phyloP scores from a whole-genome alignment of 179 eudicot genomes.

The Beta macrorhiza region DNA sequence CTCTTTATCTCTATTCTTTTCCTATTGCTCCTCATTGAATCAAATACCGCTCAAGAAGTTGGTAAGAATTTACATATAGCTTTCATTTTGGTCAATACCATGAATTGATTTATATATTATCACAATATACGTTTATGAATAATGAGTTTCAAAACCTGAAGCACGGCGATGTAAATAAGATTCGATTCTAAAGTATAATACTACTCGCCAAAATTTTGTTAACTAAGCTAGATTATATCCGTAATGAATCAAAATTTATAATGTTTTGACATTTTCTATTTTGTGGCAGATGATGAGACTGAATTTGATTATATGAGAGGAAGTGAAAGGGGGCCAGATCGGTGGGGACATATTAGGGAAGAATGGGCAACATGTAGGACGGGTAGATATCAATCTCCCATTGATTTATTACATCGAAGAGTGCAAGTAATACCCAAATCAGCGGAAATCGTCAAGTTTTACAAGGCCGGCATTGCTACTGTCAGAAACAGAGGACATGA shows the following conservation, averaged over 20 bases:
- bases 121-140: not conserved
- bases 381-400: slow-evolving; percentile 53
- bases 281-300: slow-evolving; percentile 39
- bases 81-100: not conserved
- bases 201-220: no score
- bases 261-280: not conserved
- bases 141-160: no score
- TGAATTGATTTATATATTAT: not conserved
- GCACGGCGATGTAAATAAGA: no score
- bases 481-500: slow-evolving; percentile 42
- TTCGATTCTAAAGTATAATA: no score
- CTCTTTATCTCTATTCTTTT: not conserved
- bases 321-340: slow-evolving; percentile 41
- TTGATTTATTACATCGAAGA: slow-evolving; percentile 43
- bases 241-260: not conserved
- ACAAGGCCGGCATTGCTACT: slow-evolving; percentile 35
- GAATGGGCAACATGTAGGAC: slow-evolving; percentile 50
- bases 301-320: slow-evolving; percentile 43
- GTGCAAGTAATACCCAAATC: slow-evolving; percentile 32
- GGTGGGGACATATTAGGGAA: slow-evolving; percentile 47
- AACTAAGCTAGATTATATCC: no score
- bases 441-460: slow-evolving; percentile 21
- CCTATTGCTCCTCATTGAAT: not conserved
- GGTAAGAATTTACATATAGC: slow-evolving; percentile 26
- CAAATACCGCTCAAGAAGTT: slow-evolving; percentile 39